Percentiles rank a stretch among this genome's conserved stretches.
Conservation (phyloP, 192 early-diverging fungal genomes). For the Podila horticola region DNA sequence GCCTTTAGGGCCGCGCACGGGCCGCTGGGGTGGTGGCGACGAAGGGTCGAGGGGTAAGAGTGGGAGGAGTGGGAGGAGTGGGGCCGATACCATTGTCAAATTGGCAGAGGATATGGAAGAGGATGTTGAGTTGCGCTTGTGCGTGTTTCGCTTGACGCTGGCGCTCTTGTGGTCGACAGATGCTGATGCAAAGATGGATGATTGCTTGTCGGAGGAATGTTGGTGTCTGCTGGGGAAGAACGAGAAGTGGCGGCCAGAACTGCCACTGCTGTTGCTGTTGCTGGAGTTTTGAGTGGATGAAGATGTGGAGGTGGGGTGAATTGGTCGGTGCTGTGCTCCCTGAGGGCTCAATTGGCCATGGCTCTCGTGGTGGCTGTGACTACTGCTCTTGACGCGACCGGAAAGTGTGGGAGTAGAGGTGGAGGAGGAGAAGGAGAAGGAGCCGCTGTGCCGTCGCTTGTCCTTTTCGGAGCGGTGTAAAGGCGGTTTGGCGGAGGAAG, state of each 20-base stretch:
- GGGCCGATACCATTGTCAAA: not conserved
- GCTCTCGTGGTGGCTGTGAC: constrained; percentile 7
- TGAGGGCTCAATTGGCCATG: constrained; percentile 3
- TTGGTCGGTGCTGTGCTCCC: not conserved
- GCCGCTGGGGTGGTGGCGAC: not conserved
- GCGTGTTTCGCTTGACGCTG: constrained; percentile 7
- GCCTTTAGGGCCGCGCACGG: not conserved
- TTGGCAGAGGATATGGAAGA: constrained; percentile 2
- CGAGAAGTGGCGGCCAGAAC: constrained; percentile 18
- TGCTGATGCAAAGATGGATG: not conserved
- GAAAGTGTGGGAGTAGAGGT: constrained; percentile 20
- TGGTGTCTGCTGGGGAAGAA: constrained; percentile 29
- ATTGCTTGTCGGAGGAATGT: constrained; percentile 1
- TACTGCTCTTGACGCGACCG: constrained; percentile 30
- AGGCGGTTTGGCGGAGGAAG: constrained; percentile 21
- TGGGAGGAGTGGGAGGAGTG: not conserved
- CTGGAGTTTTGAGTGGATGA: not conserved
- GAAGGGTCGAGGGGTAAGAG: not conserved
- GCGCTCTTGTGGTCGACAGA: constrained; percentile 4
- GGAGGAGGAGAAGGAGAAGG: constrained; percentile 44
- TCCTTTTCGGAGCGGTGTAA: constrained; percentile 31
- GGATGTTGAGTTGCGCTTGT: constrained; percentile 13
- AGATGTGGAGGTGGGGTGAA: too few species aligned
- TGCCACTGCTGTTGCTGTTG: constrained; percentile 19
- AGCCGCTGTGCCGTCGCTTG: constrained; percentile 37